Base-by-base conservation (phyloP, 768 basidiomycete species). In the Boletales sp. region DNA sequence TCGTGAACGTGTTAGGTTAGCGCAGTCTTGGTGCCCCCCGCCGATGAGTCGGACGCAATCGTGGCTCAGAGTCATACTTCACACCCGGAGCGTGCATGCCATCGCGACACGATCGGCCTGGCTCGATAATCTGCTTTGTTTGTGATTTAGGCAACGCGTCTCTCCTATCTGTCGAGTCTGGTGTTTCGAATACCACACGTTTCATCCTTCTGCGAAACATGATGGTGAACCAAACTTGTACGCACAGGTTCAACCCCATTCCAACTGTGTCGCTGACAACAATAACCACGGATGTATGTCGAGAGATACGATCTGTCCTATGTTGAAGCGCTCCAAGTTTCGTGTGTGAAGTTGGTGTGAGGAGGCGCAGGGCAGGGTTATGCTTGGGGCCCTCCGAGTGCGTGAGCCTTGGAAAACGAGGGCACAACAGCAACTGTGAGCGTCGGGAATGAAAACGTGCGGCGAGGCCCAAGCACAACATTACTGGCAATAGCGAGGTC, bases 181-280 rank as follows among this genome's bases (percentile, higher is more conserved):
- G 70, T 1, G 79, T 67, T 35, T 84, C 78, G 57, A 95, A 94
- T 44, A 97, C 76, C 55, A 95, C 75, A 13, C 93, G 84, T 51
- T 85, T 85, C 69, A 98, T 97, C 76, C 92, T 94, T 32, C 94
- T 98, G 60, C 38, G 40, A 45, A 35, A 32, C 1, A 11, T 10
- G 19, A 40, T 11, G 40, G 24, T 18, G 18, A 40, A 29, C 5
- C 40, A 45, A 21, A 2, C 15, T 15, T 3, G 27, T 12, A 73
- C 89, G 38, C 66, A 97, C 97, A 99, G 70, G 63, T 99, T 98
- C 18, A 98, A 76, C 0, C 97, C 97, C 93, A 99, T 94, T 2
- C 97, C 94, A 43, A 97, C 86, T 0, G 94, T 93, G 62, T 99
- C 95, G 58, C 90, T 93, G 2, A 91, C 95, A n/a, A 98, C 82